Percentiles rank a stretch among this genome's conserved stretches.
Evolutionary conservation across 1,139 yeast genomes (phyloP).

Genomic region (Geotrichum siamense): DNA sequence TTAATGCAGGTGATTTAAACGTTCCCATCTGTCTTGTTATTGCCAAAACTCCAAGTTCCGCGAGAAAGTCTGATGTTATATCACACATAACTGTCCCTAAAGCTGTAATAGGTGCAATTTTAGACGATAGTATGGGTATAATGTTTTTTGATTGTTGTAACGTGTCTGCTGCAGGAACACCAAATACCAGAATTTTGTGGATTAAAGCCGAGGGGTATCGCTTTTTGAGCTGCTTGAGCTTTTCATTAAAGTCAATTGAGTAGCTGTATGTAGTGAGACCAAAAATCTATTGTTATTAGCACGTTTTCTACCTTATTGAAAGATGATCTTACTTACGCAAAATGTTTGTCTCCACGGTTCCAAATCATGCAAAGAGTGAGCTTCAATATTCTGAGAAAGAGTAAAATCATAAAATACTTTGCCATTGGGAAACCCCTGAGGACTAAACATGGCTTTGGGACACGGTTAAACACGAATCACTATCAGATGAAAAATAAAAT

Average conservation of each 20-base stretch:
- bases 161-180: slow-evolving; percentile 39
- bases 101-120: slow-evolving; percentile 34
- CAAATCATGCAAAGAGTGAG: slow-evolving; percentile 68
- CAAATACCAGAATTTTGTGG: slow-evolving; percentile 56
- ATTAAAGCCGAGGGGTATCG: slow-evolving; percentile 54
- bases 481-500: background rate
- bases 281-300: slow-evolving; percentile 36
- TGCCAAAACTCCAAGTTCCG: slow-evolving; percentile 60
- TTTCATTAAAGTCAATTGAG: slow-evolving; percentile 29
- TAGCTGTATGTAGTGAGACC: slow-evolving; percentile 51
- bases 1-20: slow-evolving; percentile 32
- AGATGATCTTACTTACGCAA: slow-evolving; percentile 15
- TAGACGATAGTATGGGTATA: slow-evolving; percentile 29
- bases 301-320: background rate
- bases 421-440: slow-evolving; percentile 80
- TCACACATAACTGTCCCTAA: slow-evolving; percentile 71
- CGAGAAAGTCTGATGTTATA: slow-evolving; percentile 55
- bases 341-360: slow-evolving; percentile 71
- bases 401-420: slow-evolving; percentile 53
- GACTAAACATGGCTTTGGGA: slow-evolving; percentile 54
- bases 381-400: slow-evolving; percentile 47
- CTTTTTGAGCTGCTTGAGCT: slow-evolving; percentile 37
- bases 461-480: too few relatives aligned
- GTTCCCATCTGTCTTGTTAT: slow-evolving; percentile 33
- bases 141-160: slow-evolving; percentile 28